Percentiles rank a stretch among this genome's conserved stretches.
These are phyloP conservation scores for Brasilioporus rufonigricans DNA, from an alignment of 768 basidiomycete species.

Conservation along the genomic window DNA sequence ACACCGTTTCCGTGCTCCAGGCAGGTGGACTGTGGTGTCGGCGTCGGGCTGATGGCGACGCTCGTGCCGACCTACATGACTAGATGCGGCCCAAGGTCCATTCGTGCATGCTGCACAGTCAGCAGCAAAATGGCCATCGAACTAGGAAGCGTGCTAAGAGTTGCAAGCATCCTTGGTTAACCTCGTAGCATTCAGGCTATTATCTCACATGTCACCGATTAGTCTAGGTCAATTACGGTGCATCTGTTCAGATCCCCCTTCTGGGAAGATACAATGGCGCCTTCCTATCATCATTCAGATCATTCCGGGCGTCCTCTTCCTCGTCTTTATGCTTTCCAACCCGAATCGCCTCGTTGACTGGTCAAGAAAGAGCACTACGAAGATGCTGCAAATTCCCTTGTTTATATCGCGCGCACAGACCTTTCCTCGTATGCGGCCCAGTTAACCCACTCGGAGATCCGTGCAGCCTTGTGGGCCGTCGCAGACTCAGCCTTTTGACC, in stretches of 20 bases:
- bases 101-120: slow-evolving; percentile 39
- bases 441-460: slow-evolving; percentile 34
- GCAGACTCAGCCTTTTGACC: slow-evolving; percentile 16
- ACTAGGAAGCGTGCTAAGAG: slow-evolving; percentile 36
- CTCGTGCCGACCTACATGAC: slow-evolving; percentile 38
- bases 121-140: slow-evolving; percentile 32
- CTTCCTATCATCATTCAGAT: slow-evolving; percentile 36
- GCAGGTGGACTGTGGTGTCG: slow-evolving; percentile 45
- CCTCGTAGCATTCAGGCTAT: not conserved
- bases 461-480: slow-evolving; percentile 34
- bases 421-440: slow-evolving; percentile 28
- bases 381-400: slow-evolving; percentile 33
- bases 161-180: slow-evolving; percentile 23
- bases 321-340: slow-evolving; percentile 36
- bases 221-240: slow-evolving; percentile 40
- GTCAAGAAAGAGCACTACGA: slow-evolving; percentile 35
- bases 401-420: slow-evolving; percentile 26
- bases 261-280: slow-evolving; percentile 36
- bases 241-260: slow-evolving; percentile 24
- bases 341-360: slow-evolving; percentile 34
- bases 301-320: slow-evolving; percentile 40
- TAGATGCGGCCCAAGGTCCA: slow-evolving; percentile 36
- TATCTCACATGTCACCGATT: slow-evolving; percentile 1
- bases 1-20: slow-evolving; percentile 39
- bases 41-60: slow-evolving; percentile 39